phyloP scores from a whole-genome alignment of 2,329 filamentous ascomycete genomes.

The Colletotrichum agaves region DNA sequence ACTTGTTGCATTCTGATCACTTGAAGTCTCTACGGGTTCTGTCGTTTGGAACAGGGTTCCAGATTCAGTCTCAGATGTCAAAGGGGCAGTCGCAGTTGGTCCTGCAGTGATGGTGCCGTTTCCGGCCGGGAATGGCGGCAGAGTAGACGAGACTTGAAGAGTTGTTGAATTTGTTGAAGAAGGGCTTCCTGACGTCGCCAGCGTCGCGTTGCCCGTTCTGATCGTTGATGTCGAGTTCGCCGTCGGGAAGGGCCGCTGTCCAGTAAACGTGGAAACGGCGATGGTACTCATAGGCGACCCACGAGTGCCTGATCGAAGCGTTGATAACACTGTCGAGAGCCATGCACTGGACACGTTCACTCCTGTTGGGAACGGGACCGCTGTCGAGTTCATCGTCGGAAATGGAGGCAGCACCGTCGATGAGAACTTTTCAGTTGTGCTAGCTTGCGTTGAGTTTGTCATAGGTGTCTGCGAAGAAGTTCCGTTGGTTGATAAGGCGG shows the following conservation, averaged over 20 bases:
- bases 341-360: not conserved
- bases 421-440: not conserved
- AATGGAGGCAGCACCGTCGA: not conserved
- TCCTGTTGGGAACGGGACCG: not conserved
- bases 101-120: constrained; percentile 7
- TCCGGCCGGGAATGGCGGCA: constrained; percentile 3
- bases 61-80: not conserved
- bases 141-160: not conserved
- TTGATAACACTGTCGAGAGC: not conserved
- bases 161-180: not conserved
- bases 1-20: not conserved
- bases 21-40: constrained; percentile 12
- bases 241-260: not conserved
- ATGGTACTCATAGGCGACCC: not conserved
- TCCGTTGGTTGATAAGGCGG: not conserved
- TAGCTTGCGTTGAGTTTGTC: not conserved
- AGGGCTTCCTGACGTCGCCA: not conserved
- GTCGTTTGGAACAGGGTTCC: constrained; percentile 10
- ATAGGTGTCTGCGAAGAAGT: constrained; percentile 5
- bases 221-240: not conserved
- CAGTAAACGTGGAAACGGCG: not conserved
- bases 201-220: not conserved
- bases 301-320: not conserved
- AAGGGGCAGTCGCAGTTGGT: constrained; percentile 6
- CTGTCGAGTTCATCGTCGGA: not conserved